A percentile compares a stretch with the other conserved stretches of the same genome.
Conservation (phyloP, 108 stramenopile species). For the Cylindrotheca closterium region DNA sequence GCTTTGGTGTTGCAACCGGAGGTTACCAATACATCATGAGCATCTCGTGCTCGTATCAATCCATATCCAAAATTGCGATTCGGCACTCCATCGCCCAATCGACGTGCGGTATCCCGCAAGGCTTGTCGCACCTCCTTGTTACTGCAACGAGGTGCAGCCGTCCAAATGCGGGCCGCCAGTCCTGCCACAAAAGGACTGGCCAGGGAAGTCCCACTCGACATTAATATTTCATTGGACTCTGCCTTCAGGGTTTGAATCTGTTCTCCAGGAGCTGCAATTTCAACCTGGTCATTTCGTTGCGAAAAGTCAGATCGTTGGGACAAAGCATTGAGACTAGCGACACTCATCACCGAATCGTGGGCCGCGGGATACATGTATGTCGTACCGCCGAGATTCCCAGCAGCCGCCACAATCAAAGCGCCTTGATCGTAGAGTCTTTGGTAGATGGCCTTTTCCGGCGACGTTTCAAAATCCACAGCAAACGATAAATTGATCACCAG, state of each 20-base stretch:
- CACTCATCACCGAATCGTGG: constrained; percentile 42
- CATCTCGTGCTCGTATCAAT: constrained; percentile 23
- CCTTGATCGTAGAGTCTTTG: constrained; percentile 2
- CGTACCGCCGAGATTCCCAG: constrained; percentile 48
- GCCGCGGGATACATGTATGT: constrained; percentile 45
- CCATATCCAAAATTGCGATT: constrained; percentile 26
- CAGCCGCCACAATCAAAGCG: constrained; percentile 46
- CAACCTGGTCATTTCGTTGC: constrained; percentile 39
- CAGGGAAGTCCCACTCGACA: constrained; percentile 63
- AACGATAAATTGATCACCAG: constrained; percentile 53
- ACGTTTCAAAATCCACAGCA: constrained; percentile 7
- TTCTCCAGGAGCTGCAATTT: constrained; percentile 55
- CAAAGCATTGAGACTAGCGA: constrained; percentile 21
- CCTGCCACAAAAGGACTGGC: constrained; percentile 70
- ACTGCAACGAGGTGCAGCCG: constrained; percentile 42
- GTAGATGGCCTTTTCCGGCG: not conserved
- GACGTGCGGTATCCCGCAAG: constrained; percentile 13
- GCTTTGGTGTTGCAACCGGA: constrained; percentile 2
- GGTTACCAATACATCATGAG: constrained; percentile 13
- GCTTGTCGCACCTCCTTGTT: constrained; percentile 53
- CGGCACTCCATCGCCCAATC: constrained; percentile 9
- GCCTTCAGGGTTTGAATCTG: constrained; percentile 14
- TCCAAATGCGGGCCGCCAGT: constrained; percentile 53
- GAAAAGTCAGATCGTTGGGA: constrained; percentile 9
- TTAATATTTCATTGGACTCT: too few relatives aligned